Percentiles rank a stretch among this genome's conserved stretches.
phyloP scores from a whole-genome alignment of 768 basidiomycete genomes.

The Psilocybe cyanescens region DNA sequence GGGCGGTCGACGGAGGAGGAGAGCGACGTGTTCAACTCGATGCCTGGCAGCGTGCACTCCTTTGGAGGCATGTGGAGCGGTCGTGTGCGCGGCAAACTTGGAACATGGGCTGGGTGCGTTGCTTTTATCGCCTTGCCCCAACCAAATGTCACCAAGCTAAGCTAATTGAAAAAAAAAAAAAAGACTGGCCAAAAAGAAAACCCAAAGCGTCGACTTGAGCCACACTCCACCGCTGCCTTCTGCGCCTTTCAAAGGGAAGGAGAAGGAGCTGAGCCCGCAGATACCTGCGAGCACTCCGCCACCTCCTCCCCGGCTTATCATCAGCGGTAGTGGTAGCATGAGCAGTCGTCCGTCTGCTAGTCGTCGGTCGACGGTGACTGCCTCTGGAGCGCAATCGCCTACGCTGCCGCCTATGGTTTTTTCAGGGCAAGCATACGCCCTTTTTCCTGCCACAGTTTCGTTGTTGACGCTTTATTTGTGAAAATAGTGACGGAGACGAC shows the following conservation, averaged over 20 bases:
- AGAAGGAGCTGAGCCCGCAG: conserved; percentile 1
- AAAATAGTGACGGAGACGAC: conserved; percentile 42
- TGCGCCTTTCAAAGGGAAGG: conserved; percentile 9
- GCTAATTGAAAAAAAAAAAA: background rate
- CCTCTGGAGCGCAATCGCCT: conserved; percentile 33
- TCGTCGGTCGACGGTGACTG: conserved; percentile 10
- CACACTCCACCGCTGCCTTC: conserved; percentile 4
- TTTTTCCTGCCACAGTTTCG: background rate
- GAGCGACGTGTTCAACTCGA: conserved; percentile 34
- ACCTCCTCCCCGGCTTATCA: conserved; percentile 19
- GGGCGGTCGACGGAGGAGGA: conserved; percentile 49
- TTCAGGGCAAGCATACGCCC: conserved; percentile 23
- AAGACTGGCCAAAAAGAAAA: conserved; percentile 29
- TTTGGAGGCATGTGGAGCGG: conserved; percentile 47
- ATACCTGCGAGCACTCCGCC: background rate
- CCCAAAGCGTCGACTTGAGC: conserved; percentile 27
- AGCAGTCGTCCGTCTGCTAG: conserved; percentile 15
- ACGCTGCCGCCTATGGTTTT: conserved; percentile 35
- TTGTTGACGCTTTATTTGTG: background rate
- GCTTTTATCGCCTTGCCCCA: background rate
- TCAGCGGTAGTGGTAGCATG: conserved; percentile 11
- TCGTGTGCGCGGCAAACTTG: conserved; percentile 45
- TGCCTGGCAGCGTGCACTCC: conserved; percentile 13
- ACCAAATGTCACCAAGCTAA: background rate
- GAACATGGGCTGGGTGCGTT: conserved; percentile 47